Percentiles rank a stretch among this genome's conserved stretches.
These are phyloP conservation scores for Trichoderma oligosporum DNA, from an alignment of 2,329 filamentous ascomycete genomes.

Conservation along the genomic window DNA sequence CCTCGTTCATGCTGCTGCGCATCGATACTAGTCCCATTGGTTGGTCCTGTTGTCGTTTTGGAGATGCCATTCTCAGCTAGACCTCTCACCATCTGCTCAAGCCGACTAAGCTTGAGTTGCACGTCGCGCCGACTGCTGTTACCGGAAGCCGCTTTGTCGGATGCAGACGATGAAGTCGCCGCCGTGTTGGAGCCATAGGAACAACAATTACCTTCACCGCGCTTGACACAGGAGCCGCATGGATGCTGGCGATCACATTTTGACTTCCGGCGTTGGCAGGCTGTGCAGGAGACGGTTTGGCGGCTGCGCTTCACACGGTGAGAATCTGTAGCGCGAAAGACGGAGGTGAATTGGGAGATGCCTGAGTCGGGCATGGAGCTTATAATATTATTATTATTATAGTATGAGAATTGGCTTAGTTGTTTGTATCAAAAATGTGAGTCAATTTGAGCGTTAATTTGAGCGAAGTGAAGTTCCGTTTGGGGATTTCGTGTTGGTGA, in stretches of 20 bases:
- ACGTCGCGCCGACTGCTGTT: conserved; percentile 32
- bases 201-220: conserved; percentile 35
- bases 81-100: conserved; percentile 41
- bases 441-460: too few relatives aligned
- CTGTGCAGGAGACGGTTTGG: conserved; percentile 40
- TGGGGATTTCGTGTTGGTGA: too few relatives aligned
- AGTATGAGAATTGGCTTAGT: too few relatives aligned
- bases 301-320: conserved; percentile 39
- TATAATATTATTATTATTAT: too few relatives aligned
- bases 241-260: conserved; percentile 42
- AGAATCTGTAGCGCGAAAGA: conserved; percentile 35
- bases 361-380: conserved; percentile 26
- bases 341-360: conserved; percentile 27
- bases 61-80: conserved; percentile 26
- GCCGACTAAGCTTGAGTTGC: conserved; percentile 37
- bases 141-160: conserved; percentile 16
- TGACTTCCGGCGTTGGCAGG: conserved; percentile 42
- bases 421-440: too few relatives aligned
- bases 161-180: neutral
- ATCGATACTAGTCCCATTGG: neutral
- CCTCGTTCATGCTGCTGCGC: neutral
- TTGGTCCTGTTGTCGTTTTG: neutral
- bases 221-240: conserved; percentile 39
- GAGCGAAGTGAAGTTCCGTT: too few relatives aligned
- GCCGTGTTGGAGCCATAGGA: conserved; percentile 27